Percentiles rank a stretch among this genome's conserved stretches.
Evolutionary conservation across 257 asterid genomes (phyloP).

Genomic region (Scutellaria minor): DNA sequence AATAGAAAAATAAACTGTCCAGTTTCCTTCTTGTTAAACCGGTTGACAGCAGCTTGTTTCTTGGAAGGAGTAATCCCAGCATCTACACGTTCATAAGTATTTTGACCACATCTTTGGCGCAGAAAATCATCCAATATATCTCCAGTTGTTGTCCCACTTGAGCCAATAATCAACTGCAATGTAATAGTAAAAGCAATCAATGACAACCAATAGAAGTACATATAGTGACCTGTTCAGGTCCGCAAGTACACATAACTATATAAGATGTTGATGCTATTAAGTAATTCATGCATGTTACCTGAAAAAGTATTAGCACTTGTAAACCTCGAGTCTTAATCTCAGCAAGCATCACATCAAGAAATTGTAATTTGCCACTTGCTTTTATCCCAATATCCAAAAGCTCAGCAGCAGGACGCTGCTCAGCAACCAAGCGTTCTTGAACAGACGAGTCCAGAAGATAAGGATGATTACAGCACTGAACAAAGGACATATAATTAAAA

Average conservation of each 20-base stretch:
- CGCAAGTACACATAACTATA: slow-evolving; percentile 22
- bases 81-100: slow-evolving; percentile 74
- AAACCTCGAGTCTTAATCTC: slow-evolving; percentile 60
- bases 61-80: slow-evolving; percentile 43
- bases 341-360: slow-evolving; percentile 72
- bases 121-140: slow-evolving; percentile 75
- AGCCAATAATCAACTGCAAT: slow-evolving; percentile 57
- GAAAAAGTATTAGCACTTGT: slow-evolving; percentile 73
- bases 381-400: slow-evolving; percentile 67
- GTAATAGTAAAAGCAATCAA: slow-evolving; percentile 30
- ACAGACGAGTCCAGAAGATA: slow-evolving; percentile 62
- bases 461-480: slow-evolving; percentile 92
- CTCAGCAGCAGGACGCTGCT: slow-evolving; percentile 51
- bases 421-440: slow-evolving; percentile 51
- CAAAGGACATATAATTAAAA: slow-evolving; percentile 33
- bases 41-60: slow-evolving; percentile 73
- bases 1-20: slow-evolving; percentile 75
- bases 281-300: slow-evolving; percentile 51
- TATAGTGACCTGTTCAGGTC: slow-evolving; percentile 1
- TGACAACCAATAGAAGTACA: slow-evolving; percentile 22
- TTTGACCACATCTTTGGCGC: slow-evolving; percentile 62
- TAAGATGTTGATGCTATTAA: background rate
- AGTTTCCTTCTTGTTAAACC: slow-evolving; percentile 67
- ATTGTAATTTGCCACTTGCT: slow-evolving; percentile 85
- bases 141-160: slow-evolving; percentile 52